Base-by-base conservation (phyloP, 2,329 filamentous ascomycete species). In the Capronia epimyces region DNA sequence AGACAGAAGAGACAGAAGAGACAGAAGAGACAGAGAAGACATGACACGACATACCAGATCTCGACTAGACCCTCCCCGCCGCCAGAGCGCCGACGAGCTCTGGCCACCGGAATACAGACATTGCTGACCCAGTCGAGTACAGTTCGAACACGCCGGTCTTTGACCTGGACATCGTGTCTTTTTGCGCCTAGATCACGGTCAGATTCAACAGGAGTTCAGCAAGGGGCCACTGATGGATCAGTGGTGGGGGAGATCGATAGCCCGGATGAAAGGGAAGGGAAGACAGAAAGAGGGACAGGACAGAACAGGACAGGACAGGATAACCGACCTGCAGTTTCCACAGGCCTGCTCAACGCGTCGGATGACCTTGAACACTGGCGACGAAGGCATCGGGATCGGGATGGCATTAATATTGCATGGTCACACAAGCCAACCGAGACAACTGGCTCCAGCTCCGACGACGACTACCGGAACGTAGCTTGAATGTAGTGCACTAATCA, bases 101-200 rank as follows among this genome's bases (percentile, higher is more conserved):
- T 34, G 20, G 32, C 42, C 43, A 13, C 43, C 37, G 13, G 37
- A 37, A 32, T 60, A 61, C 8, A 44, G 43, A 46, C 58, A 61
- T 20, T 21, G 41, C 43, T 61, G 59, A 32, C 34, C 34, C 13
- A 61, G 58, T 15, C 59, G 49, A 9, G 52, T 46, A 40, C 59
- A 61, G n/a, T 45, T 59, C 37, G 59, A 61, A 27, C 59, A 61
- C 6, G 54, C 24, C 5, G 59, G 59, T 31, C 46, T 56, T 29
- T 61, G 56, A n/a, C 59, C 59, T 13, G 59, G 59, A 47, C 59
- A 61, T 15, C 59, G 56, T 15, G 52, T 58, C 49, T 61, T 61
- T 44, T 61, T 61, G 29, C 52, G 41, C 50, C 59, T 61, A 32
- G 15, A 42, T 41, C 7, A 31, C 13, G 22, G 34, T 29, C 36